Base-by-base conservation (phyloP, 805 yeast species). In the Myxozyma neglecta region DNA sequence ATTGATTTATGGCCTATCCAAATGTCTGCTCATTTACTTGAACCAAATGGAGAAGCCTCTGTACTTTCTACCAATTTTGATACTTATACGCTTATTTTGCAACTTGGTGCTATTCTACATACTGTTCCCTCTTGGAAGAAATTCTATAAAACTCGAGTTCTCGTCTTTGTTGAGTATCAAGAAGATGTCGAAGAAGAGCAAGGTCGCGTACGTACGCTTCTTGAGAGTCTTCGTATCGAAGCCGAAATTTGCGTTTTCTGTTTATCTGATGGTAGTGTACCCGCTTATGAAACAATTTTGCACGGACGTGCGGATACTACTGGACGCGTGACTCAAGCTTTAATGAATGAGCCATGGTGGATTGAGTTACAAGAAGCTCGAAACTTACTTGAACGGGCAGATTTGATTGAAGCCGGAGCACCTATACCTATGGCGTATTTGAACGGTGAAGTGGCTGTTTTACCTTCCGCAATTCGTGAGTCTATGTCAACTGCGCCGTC, bases 1-100 rank as follows among this genome's bases (percentile, higher is more conserved):
- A 91, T 94, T 70, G 99, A 94, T 73, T 76, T 94, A 43, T 94
- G 96, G 73, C 99, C 99, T 0, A 92, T 94, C 67, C 99, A 94
- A 70, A 94, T 94, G 97, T 86, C 96, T 3, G 93, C 96, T 0
- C 85, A 86, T 47, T 83, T 90, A 55, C 80, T 84, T 50, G 84
- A 86, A 59, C 82, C 81, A 29, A 81, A 83, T 56, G 92, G 92
- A 4, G 80, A 78, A 35, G 83, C 83, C 57, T 83, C 87, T 16
- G 85, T 88, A 1, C 71, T 87, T 62, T 88, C 97, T 0, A 91
- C 96, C 2, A 94, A 94, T 71, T 91, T 94, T 72, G 99, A 94
- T 73, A 94, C 99, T 0, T 94, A 92, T 71, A 93, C 98, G 0
- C 80, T 94, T 70, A 94, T 94, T 66, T 77, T 96, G 61, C 99